A percentile compares a stretch with the other conserved stretches of the same genome.
Evolutionary conservation across 345 rosid genomes (phyloP).

Genomic region (Lagerstroemia speciosa): DNA sequence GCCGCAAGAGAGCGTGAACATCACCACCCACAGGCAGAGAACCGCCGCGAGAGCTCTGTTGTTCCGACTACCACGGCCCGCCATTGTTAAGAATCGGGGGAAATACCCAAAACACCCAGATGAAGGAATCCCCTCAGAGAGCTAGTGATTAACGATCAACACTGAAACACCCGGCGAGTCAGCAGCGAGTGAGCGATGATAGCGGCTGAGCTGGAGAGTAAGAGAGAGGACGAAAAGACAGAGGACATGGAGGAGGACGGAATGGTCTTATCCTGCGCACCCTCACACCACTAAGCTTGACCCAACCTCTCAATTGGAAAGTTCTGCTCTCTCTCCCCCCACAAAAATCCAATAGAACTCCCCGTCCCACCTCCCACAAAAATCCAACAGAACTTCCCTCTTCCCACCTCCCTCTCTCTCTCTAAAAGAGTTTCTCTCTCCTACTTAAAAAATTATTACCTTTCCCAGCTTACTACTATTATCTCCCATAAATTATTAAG

Average conservation of each 20-base stretch:
- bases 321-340: slow-evolving; percentile 5
- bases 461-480: not conserved
- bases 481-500: too few relatives aligned
- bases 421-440: not conserved
- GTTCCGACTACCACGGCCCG: slow-evolving; percentile 17
- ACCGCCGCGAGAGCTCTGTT: slow-evolving; percentile 24
- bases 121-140: not conserved
- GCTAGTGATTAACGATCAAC: not conserved
- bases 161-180: not conserved
- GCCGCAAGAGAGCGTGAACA: slow-evolving; percentile 20
- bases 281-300: slow-evolving; percentile 1
- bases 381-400: slow-evolving; percentile 20
- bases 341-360: slow-evolving; percentile 24
- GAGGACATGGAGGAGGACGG: not conserved
- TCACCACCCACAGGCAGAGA: slow-evolving; percentile 29
- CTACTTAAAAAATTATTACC: not conserved
- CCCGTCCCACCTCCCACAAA: slow-evolving; percentile 12
- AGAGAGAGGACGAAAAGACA: not conserved
- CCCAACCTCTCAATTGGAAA: slow-evolving; percentile 24
- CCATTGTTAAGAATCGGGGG: slow-evolving; percentile 18
- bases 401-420: slow-evolving; percentile 2
- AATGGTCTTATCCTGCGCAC: slow-evolving; percentile 19
- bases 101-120: not conserved
- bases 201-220: not conserved
- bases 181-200: not conserved